These are phyloP conservation scores for Xylaria hypoxylon DNA, from an alignment of 2,329 filamentous ascomycete genomes.

Conservation along the genomic window DNA sequence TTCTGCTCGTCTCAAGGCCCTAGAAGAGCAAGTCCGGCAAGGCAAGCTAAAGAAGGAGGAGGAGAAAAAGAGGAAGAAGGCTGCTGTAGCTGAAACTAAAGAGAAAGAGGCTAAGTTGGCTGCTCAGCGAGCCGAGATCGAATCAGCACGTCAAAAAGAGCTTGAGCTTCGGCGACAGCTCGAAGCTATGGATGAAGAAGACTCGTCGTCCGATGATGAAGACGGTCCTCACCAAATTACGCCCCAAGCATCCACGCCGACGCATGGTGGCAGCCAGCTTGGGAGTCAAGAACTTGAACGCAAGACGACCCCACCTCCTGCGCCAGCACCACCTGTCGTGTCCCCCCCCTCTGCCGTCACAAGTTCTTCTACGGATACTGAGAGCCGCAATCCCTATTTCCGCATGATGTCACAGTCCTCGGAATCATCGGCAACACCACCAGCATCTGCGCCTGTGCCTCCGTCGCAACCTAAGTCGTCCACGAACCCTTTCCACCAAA, in stretches of 20 bases:
- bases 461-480: slow-evolving; percentile 68
- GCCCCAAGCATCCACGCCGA: slow-evolving; percentile 70
- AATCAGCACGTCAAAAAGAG: slow-evolving; percentile 89
- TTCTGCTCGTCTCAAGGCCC: slow-evolving; percentile 82
- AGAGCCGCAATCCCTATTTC: slow-evolving; percentile 96
- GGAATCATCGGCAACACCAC: slow-evolving; percentile 62
- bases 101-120: slow-evolving; percentile 88
- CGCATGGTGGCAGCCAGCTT: slow-evolving; percentile 62
- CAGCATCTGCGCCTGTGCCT: slow-evolving; percentile 56
- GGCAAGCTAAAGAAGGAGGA: slow-evolving; percentile 97
- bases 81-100: slow-evolving; percentile 84
- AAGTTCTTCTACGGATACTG: slow-evolving; percentile 70
- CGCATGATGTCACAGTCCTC: slow-evolving; percentile 82
- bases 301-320: slow-evolving; percentile 63
- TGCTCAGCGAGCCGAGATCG: slow-evolving; percentile 88
- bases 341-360: slow-evolving; percentile 64
- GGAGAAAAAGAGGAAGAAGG: slow-evolving; percentile 92
- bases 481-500: slow-evolving; percentile 96
- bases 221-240: slow-evolving; percentile 79
- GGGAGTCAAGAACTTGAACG: slow-evolving; percentile 67
- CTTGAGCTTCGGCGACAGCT: slow-evolving; percentile 89
- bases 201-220: slow-evolving; percentile 83
- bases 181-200: slow-evolving; percentile 78
- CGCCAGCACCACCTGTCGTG: slow-evolving; percentile 60
- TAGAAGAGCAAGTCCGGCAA: slow-evolving; percentile 93